A percentile compares a stretch with the other conserved stretches of the same genome.
Evolutionary conservation across 148 eudicot genomes (phyloP).

Genomic region (Euryodendron excelsum): DNA sequence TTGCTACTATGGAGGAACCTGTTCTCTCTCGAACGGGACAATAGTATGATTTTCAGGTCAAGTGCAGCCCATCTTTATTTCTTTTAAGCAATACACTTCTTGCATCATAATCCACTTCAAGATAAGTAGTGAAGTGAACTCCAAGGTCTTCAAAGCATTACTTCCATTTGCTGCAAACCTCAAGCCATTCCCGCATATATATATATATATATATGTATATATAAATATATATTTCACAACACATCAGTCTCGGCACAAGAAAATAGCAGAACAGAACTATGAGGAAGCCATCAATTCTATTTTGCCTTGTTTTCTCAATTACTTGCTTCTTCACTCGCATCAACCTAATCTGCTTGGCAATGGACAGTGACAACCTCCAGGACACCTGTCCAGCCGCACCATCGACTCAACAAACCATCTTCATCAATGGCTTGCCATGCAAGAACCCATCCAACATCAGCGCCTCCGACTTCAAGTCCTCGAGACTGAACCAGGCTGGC

Average conservation of each 20-base stretch:
- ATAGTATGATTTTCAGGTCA: too few species aligned
- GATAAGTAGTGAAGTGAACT: constrained; percentile 40
- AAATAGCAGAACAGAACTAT: constrained; percentile 1
- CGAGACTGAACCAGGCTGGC: constrained; percentile 41
- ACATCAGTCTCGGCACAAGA: not conserved
- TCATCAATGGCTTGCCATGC: constrained; percentile 80
- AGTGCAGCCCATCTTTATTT: constrained; percentile 22
- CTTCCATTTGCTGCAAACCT: constrained; percentile 33
- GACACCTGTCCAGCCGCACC: constrained; percentile 70
- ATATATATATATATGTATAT: constrained; percentile 11
- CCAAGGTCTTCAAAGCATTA: constrained; percentile 27
- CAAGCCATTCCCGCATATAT: not conserved
- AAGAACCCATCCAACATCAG: constrained; percentile 57
- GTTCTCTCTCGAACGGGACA: too few species aligned
- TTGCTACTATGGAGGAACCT: not conserved
- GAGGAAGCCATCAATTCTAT: constrained; percentile 10
- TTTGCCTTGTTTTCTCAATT: constrained; percentile 13
- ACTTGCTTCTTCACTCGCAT: constrained; percentile 15
- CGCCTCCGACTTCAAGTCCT: constrained; percentile 69
- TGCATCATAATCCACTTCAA: constrained; percentile 34
- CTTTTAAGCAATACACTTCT: constrained; percentile 28
- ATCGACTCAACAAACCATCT: constrained; percentile 24
- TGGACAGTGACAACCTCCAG: constrained; percentile 55
- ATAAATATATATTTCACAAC: not conserved
- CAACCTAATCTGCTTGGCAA: constrained; percentile 29